A percentile compares a stretch with the other conserved stretches of the same genome.
Evolutionary conservation across 805 yeast species (phyloP).

Genomic region (Metschnikowia gelsemii): DNA sequence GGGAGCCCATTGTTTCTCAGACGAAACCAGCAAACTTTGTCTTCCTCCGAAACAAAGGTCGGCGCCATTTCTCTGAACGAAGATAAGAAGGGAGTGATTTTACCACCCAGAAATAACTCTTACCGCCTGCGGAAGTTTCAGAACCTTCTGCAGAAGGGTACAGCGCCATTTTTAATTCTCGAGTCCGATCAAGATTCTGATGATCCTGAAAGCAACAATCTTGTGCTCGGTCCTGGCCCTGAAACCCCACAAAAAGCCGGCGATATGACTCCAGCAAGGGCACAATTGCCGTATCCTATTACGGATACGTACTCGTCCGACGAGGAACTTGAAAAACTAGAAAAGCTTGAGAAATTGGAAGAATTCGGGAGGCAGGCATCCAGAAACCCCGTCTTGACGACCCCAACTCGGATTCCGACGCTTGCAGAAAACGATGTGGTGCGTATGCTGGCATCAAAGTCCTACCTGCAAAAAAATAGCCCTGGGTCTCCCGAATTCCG

Average conservation of each 20-base stretch:
- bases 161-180: slow-evolving; percentile 10
- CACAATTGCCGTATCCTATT: slow-evolving; percentile 12
- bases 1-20: slow-evolving; percentile 2
- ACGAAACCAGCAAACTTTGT: not conserved
- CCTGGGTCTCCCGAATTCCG: slow-evolving; percentile 11
- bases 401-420: slow-evolving; percentile 19
- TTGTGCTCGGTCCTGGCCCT: no score
- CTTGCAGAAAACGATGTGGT: slow-evolving; percentile 11
- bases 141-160: slow-evolving; percentile 19
- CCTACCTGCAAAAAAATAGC: slow-evolving; percentile 4
- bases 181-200: slow-evolving; percentile 3
- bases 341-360: not conserved
- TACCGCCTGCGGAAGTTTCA: slow-evolving; percentile 17
- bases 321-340: slow-evolving; percentile 4
- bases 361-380: not conserved
- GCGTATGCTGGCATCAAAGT: slow-evolving; percentile 4
- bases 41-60: not conserved
- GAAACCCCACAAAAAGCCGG: not conserved
- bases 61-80: not conserved
- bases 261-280: slow-evolving; percentile 4
- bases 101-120: not conserved
- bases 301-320: slow-evolving; percentile 10
- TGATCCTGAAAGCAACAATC: not conserved
- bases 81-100: not conserved
- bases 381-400: slow-evolving; percentile 4